Conservation (phyloP, 805 yeast genomes). For the Cyberlindnera suaveolens region DNA sequence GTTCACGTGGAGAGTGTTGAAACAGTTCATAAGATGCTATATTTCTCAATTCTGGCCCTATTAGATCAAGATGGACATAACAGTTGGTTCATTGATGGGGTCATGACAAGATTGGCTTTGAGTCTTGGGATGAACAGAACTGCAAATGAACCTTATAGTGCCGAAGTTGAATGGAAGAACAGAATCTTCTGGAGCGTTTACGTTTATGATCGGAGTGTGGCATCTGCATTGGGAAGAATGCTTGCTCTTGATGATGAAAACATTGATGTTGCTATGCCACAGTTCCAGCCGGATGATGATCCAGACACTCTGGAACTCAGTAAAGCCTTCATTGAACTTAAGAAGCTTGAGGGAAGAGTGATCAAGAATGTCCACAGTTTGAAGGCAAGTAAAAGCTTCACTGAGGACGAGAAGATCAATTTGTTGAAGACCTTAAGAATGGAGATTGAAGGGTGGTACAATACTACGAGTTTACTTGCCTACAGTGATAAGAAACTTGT, state of each 20-base stretch:
- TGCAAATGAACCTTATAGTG: conserved; percentile 18
- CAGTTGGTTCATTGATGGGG: conserved; percentile 48
- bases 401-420: conserved; percentile 3
- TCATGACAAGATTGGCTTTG: conserved; percentile 37
- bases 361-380: conserved; percentile 41
- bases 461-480: conserved; percentile 15
- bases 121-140: conserved; percentile 41
- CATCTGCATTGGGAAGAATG: conserved; percentile 44
- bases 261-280: conserved; percentile 39
- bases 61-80: conserved; percentile 44
- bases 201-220: conserved; percentile 41
- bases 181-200: conserved; percentile 46
- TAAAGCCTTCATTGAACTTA: conserved; percentile 35
- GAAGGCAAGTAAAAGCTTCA: conserved; percentile 26
- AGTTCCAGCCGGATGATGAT: conserved; percentile 34
- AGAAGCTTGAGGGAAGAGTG: conserved; percentile 42
- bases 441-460: conserved; percentile 32
- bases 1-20: conserved; percentile 27
- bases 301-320: conserved; percentile 34
- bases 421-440: conserved; percentile 8
- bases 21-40: conserved; percentile 35
- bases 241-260: conserved; percentile 44
- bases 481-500: conserved; percentile 11
- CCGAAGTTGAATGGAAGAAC: conserved; percentile 24
- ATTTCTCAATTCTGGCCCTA: conserved; percentile 44